Base-by-base conservation (phyloP, 352 stramenopile species). In the Globisporangium paddicum region DNA sequence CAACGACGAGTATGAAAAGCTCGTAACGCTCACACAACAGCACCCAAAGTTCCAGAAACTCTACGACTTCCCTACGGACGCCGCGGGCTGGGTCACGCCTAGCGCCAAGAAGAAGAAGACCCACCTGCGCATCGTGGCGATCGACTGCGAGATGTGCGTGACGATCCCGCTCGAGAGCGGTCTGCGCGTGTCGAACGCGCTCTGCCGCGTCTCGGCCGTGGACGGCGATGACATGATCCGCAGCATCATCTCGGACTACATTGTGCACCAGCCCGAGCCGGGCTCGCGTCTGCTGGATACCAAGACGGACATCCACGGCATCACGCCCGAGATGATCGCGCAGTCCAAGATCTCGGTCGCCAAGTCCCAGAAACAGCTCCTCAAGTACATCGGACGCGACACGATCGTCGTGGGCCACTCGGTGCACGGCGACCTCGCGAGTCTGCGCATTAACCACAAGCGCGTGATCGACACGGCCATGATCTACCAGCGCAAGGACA, bases 141-240 rank as follows among this genome's bases (percentile, higher is more conserved):
- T 95, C 28, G 86, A 95, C 75, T 95, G 86, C 60, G 86, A 95
- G 50, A 95, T 95, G 86, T 95, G 86, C 58, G 77, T 93, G 18
- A 93, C 77, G 13, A 64, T 60, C 53, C 11, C 70, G 9, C 45
- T 78, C 14, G 56, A 58, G 3, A 44, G 34, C 21, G 42, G 21
- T 9, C 60, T 78, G 21, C 66, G 66, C 46, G 75, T 75, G 21
- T 73, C 76, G 41, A 89, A 83, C 47, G 75, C 86, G 25, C 53
- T 95, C n/a, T 87, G 77, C 37, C 84, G 86, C 34, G 84, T 95
- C 3, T 92, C 86, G n/a, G 79, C 79, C 2, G 73, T 95, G 34
- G 73, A 95, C 47, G 86, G 86, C 30, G 74, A 93, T 47, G 70
- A 93, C 30, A 84, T 91, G 62, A 72, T 93, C 49, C 67, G 74